Percentiles rank a stretch among this genome's conserved stretches.
Evolutionary conservation across 352 stramenopile species (phyloP).

Genomic region (Phytophthora pluvialis): DNA sequence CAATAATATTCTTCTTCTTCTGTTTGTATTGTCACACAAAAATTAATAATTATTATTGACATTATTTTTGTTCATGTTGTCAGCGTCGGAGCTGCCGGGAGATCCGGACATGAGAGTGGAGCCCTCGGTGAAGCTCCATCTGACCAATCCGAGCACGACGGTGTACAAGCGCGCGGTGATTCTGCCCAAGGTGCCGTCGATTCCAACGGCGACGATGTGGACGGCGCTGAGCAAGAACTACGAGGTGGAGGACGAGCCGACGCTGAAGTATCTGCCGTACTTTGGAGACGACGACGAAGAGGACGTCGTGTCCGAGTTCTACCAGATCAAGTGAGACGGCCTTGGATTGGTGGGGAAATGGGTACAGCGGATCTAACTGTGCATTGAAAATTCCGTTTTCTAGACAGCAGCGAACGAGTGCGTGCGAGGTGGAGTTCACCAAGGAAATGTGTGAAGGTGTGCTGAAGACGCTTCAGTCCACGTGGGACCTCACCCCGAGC

Average conservation of each 20-base stretch:
- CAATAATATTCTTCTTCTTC: constrained; percentile 4
- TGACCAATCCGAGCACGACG: constrained; percentile 37
- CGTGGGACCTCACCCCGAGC: constrained; percentile 66
- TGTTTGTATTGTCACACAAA: not conserved
- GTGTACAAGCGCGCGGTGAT: constrained; percentile 46
- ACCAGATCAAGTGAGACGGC: constrained; percentile 75
- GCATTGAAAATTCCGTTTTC: not conserved
- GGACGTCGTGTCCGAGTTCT: constrained; percentile 84
- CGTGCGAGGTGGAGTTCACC: constrained; percentile 73
- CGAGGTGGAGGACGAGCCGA: constrained; percentile 85
- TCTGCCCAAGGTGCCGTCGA: constrained; percentile 55
- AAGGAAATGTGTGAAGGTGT: constrained; percentile 77
- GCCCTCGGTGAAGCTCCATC: constrained; percentile 30
- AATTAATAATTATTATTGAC: not conserved
- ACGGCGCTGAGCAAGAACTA: constrained; percentile 86
- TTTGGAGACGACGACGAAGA: constrained; percentile 87
- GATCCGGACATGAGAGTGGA: constrained; percentile 29
- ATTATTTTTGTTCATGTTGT: not conserved
- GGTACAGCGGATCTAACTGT: too few species aligned
- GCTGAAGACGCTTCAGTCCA: constrained; percentile 65
- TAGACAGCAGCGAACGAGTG: constrained; percentile 71
- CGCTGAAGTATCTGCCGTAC: constrained; percentile 74
- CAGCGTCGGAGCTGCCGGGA: constrained; percentile 55
- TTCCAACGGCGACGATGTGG: constrained; percentile 77
- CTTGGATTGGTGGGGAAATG: not conserved